Percentiles rank a stretch among this genome's conserved stretches.
phyloP scores from a whole-genome alignment of 148 eudicot species.

The Persicaria maculosa region DNA sequence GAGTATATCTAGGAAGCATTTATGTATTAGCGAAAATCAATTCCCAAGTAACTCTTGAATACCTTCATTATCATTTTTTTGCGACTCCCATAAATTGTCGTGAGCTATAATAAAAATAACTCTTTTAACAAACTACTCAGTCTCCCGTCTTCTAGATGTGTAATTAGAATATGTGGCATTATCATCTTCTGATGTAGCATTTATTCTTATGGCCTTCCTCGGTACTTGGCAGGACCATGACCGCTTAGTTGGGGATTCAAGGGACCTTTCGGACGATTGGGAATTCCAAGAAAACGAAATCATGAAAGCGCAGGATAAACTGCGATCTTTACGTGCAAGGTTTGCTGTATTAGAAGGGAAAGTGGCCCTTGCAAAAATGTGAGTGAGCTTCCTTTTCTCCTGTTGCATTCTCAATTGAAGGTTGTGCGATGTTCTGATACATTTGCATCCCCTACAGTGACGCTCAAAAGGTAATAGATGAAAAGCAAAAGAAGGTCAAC shows the following conservation, averaged over 20 bases:
- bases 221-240: slow-evolving; percentile 33
- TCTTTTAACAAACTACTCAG: neutral
- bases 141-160: neutral
- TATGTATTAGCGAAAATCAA: neutral
- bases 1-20: neutral
- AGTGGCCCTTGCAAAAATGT: slow-evolving; percentile 70
- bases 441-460: slow-evolving; percentile 34
- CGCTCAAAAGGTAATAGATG: slow-evolving; percentile 48
- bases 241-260: slow-evolving; percentile 33
- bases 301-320: slow-evolving; percentile 53
- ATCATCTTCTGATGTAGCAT: neutral
- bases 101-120: neutral
- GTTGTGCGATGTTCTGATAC: neutral
- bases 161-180: neutral
- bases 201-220: neutral
- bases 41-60: neutral
- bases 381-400: slow-evolving; percentile 16
- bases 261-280: slow-evolving; percentile 62
- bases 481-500: slow-evolving; percentile 62
- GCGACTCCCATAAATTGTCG: neutral
- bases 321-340: slow-evolving; percentile 76
- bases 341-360: slow-evolving; percentile 79
- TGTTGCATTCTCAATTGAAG: neutral
- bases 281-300: slow-evolving; percentile 88
- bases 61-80: neutral